phyloP scores from a whole-genome alignment of 2,329 filamentous ascomycete genomes.

The Ophiosphaerella narmari region DNA sequence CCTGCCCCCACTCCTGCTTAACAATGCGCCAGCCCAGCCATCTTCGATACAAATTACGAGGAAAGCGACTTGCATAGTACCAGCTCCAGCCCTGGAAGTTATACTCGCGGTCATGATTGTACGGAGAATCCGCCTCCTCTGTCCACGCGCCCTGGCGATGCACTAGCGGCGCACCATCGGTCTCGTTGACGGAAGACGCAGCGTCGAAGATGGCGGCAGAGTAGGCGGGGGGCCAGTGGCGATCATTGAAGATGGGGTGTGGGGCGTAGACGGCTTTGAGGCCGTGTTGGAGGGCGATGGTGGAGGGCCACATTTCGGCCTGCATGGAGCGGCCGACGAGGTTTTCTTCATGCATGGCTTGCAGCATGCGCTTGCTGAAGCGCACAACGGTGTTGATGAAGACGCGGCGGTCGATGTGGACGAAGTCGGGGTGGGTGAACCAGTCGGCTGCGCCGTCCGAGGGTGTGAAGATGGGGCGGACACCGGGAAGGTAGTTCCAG shows the following conservation, averaged over 20 bases:
- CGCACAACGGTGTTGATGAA: slow-evolving; percentile 88
- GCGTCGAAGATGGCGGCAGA: slow-evolving; percentile 80
- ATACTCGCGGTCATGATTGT: slow-evolving; percentile 73
- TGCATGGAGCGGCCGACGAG: slow-evolving; percentile 88
- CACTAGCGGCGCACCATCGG: slow-evolving; percentile 56
- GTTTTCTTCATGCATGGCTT: slow-evolving; percentile 90
- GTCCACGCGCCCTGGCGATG: slow-evolving; percentile 61
- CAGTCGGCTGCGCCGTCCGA: slow-evolving; percentile 69
- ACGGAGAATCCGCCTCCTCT: slow-evolving; percentile 48
- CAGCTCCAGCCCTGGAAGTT: slow-evolving; percentile 86
- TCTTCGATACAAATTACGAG: slow-evolving; percentile 77
- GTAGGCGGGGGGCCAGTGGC: slow-evolving; percentile 80
- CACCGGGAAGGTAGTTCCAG: slow-evolving; percentile 54
- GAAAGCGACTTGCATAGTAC: slow-evolving; percentile 89
- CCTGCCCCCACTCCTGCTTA: slow-evolving; percentile 77
- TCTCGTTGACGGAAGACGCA: slow-evolving; percentile 23
- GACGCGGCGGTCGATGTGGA: slow-evolving; percentile 68
- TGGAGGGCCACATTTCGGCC: slow-evolving; percentile 94
- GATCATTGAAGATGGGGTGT: slow-evolving; percentile 85
- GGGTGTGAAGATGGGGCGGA: slow-evolving; percentile 83
- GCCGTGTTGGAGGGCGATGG: slow-evolving; percentile 85
- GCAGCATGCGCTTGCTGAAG: slow-evolving; percentile 77
- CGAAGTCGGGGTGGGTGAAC: slow-evolving; percentile 57
- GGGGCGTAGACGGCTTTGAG: slow-evolving; percentile 91
- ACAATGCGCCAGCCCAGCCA: slow-evolving; percentile 85